Conservation (phyloP, 768 basidiomycete genomes). For the Trametes cingulata region DNA sequence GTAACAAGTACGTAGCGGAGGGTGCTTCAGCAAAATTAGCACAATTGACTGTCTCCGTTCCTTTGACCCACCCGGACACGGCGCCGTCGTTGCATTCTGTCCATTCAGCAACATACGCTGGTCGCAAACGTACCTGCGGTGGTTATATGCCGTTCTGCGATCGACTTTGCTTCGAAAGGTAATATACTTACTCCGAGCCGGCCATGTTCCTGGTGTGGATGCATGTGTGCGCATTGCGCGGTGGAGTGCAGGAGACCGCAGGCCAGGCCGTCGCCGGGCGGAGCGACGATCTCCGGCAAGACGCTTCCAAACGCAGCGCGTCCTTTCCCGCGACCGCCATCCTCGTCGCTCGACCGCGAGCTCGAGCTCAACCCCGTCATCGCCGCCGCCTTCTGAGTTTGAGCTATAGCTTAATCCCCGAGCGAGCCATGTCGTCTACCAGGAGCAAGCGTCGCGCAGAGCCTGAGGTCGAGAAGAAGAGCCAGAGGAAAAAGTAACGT, state of each 20-base stretch:
- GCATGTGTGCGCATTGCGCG: constrained; percentile 2
- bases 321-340: constrained; percentile 11
- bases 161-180: neutral
- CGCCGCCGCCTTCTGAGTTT: neutral
- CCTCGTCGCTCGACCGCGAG: neutral
- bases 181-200: neutral
- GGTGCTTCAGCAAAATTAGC: no score
- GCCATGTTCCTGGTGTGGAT: constrained; percentile 7
- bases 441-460: constrained; percentile 37
- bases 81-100: no score
- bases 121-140: no score
- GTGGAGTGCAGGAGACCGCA: neutral
- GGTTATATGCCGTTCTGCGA: neutral
- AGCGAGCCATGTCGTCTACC: constrained; percentile 26
- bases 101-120: no score
- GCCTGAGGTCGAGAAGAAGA: constrained; percentile 33
- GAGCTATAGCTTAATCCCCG: neutral
- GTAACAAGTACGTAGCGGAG: no score
- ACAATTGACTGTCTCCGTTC: no score
- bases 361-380: neutral
- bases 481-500: constrained; percentile 34
- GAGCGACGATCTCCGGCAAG: constrained; percentile 8
- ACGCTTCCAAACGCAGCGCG: neutral
- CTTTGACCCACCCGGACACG: no score
- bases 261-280: neutral